Conservation (phyloP, 495 filamentous ascomycete genomes). For the Xylaria castorea region DNA sequence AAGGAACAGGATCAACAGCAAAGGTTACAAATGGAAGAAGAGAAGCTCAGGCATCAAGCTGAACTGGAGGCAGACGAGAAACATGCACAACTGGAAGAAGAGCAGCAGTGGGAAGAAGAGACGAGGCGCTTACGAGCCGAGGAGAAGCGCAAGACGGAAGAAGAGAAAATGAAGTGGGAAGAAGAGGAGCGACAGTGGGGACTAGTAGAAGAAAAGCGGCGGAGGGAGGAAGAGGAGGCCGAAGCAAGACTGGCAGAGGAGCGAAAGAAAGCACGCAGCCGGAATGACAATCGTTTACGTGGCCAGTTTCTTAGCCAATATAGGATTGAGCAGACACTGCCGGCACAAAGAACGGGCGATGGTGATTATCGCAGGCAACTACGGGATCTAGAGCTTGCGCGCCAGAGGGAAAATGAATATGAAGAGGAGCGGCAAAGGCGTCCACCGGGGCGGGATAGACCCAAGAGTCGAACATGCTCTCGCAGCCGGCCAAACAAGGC, state of each 20-base stretch:
- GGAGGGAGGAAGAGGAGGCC: conserved; percentile 74
- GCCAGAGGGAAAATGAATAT: conserved; percentile 85
- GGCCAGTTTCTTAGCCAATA: conserved; percentile 90
- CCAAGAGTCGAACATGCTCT: conserved; percentile 43
- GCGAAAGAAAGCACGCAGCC: conserved; percentile 63
- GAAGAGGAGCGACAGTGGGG: conserved; percentile 85
- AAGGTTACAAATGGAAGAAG: conserved; percentile 68
- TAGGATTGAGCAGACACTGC: conserved; percentile 63
- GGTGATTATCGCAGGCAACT: conserved; percentile 71
- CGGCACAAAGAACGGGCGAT: conserved; percentile 41
- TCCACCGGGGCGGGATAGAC: conserved; percentile 28
- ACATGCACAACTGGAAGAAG: conserved; percentile 70
- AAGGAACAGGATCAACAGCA: conserved; percentile 66
- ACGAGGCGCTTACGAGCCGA: conserved; percentile 69
- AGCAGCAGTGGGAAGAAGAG: conserved; percentile 82
- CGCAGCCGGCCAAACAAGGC: conserved; percentile 52
- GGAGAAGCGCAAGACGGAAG: conserved; percentile 71
- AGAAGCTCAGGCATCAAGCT: conserved; percentile 63
- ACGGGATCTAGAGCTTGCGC: conserved; percentile 81
- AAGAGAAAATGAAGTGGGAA: conserved; percentile 82
- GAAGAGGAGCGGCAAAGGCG: conserved; percentile 77
- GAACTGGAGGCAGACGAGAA: conserved; percentile 76
- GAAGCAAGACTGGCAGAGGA: conserved; percentile 72
- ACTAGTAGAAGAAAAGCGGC: conserved; percentile 76
- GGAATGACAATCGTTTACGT: conserved; percentile 70